These are phyloP conservation scores for Scheffersomyces titani DNA, from an alignment of 1,139 yeast genomes.

Conservation along the genomic window DNA sequence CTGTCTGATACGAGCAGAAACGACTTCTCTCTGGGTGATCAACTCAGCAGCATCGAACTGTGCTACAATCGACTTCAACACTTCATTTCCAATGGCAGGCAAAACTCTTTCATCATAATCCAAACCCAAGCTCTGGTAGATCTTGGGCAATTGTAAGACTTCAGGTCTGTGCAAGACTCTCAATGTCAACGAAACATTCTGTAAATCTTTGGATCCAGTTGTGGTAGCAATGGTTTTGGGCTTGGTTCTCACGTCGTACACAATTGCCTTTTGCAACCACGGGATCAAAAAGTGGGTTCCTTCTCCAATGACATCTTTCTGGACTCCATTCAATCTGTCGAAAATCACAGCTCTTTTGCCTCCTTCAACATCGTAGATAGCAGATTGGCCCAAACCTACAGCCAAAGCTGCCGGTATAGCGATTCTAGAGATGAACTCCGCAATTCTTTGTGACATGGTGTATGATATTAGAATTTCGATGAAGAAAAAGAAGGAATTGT, in stretches of 20 bases:
- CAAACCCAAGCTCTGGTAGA: constrained; percentile 87
- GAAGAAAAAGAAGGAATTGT: background rate
- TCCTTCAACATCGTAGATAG: constrained; percentile 92
- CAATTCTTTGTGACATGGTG: constrained; percentile 40
- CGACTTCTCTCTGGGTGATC: constrained; percentile 95
- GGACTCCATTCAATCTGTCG: constrained; percentile 89
- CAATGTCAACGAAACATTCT: constrained; percentile 89
- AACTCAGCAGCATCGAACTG: constrained; percentile 98
- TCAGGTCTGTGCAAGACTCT: constrained; percentile 96
- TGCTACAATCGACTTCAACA: constrained; percentile 91
- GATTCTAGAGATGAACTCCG: constrained; percentile 43
- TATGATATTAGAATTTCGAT: background rate
- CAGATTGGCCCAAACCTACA: constrained; percentile 64
- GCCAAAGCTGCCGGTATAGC: constrained; percentile 75
- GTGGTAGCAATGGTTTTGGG: constrained; percentile 94
- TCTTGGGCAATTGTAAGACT: constrained; percentile 73
- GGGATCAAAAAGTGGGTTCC: constrained; percentile 96
- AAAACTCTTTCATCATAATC: constrained; percentile 97
- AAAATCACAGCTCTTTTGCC: constrained; percentile 95
- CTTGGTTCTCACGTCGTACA: constrained; percentile 86
- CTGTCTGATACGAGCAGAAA: constrained; percentile 83
- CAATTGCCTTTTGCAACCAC: constrained; percentile 90
- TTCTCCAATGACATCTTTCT: constrained; percentile 84
- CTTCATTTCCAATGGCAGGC: constrained; percentile 97
- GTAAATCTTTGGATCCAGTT: constrained; percentile 96